phyloP scores from a whole-genome alignment of 2,329 filamentous ascomycete genomes.

The Chalaropsis thielavioides region DNA sequence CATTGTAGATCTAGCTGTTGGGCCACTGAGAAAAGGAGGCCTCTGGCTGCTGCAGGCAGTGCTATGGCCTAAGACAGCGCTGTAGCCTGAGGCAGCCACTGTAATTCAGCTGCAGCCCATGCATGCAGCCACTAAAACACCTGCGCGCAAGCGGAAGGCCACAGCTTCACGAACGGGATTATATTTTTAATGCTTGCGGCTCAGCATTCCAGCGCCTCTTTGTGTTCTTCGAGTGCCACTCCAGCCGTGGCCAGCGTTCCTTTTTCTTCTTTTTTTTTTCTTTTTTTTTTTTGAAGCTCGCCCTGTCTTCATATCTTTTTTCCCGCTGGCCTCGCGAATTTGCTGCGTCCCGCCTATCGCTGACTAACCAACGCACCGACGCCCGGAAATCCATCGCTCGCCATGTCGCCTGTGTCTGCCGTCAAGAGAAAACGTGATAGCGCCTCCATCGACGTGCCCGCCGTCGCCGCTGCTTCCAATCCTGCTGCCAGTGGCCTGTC shows the following conservation, averaged over 20 bases:
- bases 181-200: background rate
- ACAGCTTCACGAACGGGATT: background rate
- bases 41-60: background rate
- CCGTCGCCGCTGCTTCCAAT: background rate
- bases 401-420: constrained; percentile 39
- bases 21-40: background rate
- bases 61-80: too few species aligned
- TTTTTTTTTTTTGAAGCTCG: background rate
- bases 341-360: background rate
- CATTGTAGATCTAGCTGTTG: background rate
- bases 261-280: too few species aligned
- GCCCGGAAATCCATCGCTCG: constrained; percentile 16
- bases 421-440: constrained; percentile 64
- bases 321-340: background rate
- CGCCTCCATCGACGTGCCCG: background rate
- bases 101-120: background rate
- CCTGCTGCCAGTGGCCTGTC: constrained; percentile 1
- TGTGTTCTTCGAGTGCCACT: background rate
- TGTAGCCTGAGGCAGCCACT: too few species aligned
- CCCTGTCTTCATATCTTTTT: background rate
- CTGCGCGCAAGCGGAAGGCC: background rate
- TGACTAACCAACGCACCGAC: background rate
- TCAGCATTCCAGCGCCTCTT: background rate
- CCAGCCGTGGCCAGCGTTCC: background rate
- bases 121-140: background rate